Percentiles rank a stretch among this genome's conserved stretches.
phyloP scores from a whole-genome alignment of 164 flowering plant species.

The Taxillus chinensis region DNA sequence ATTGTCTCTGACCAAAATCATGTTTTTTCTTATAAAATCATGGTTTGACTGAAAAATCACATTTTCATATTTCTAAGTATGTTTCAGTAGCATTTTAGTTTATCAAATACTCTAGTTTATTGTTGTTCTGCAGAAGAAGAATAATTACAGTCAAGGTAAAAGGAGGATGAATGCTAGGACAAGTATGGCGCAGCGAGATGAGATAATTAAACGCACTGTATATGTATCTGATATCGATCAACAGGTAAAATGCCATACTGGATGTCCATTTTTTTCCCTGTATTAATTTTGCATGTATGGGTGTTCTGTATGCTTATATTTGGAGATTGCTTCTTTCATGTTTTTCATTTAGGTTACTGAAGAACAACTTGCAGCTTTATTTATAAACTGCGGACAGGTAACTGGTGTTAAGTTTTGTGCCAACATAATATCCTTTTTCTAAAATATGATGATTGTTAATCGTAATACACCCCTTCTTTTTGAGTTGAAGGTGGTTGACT shows the following conservation, averaged over 20 bases:
- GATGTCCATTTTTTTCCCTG: background rate
- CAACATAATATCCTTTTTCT: background rate
- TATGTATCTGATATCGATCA: conserved; percentile 95
- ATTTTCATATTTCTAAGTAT: too few relatives aligned
- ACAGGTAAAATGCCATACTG: conserved; percentile 36
- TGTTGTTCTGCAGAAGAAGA: conserved; percentile 39
- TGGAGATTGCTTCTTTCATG: background rate
- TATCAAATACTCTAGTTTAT: background rate
- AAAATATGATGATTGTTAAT: too few relatives aligned
- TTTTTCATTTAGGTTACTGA: conserved; percentile 33
- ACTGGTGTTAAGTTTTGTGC: background rate
- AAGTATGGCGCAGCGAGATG: conserved; percentile 80
- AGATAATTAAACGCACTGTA: conserved; percentile 73
- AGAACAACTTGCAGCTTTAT: conserved; percentile 71
- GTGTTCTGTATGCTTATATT: background rate
- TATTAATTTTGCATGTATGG: background rate
- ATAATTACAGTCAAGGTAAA: conserved; percentile 41
- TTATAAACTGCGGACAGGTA: conserved; percentile 65
- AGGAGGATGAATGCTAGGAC: conserved; percentile 66
- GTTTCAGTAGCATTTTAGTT: background rate
- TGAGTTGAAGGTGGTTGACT: conserved; percentile 56
- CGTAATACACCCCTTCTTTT: too few relatives aligned
- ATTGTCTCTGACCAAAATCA: too few relatives aligned
- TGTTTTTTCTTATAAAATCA: too few relatives aligned
- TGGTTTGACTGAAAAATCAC: too few relatives aligned